Evolutionary conservation across 441 rosid genomes (phyloP), one percentile per base, ranked within the genome.

Genomic region (Populus hybrid): DNA sequence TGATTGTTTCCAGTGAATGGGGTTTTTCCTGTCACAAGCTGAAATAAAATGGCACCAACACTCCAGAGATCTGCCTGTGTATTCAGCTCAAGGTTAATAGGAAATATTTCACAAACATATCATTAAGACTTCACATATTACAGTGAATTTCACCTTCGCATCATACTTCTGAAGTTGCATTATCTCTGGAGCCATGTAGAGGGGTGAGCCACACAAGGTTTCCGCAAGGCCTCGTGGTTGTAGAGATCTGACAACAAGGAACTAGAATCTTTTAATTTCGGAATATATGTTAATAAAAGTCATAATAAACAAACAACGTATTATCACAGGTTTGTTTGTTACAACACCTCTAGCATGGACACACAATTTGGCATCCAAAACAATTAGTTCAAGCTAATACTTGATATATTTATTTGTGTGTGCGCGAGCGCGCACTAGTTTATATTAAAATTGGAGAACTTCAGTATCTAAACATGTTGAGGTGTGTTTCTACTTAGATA

Each of bases 51-150:
- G 79, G 97, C 90, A 83, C 99, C 98, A 70, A 95, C 97, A 81
- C 99, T 95, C 99, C 98, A 95, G 82, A 95, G 98, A 90, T 94
- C 99, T 90, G 99, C 98, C 98, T 95, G 99, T 64, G 79, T 83
- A 82, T 85, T 70, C 80, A 81, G 79, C 81, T 78, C 79, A 81
- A 79, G 83, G 82, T 89, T 83, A 87, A 81, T n/a, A 80, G 72
- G 73, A 70, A 71, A 96, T 93, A 30, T 30, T 30, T 50, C 57
- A 50, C 18, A 50, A 50, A 50, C 57, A 50, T 50, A 50, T 50
- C 20, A 4, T 50, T 50, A 50, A 50, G 57, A 50, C 57, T 50
- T 50, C 57, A 14, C 57, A 50, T 50, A 50, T 50, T 50, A 50
- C 57, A 50, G 57, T 50, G 57, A 14, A 50, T 50, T 50, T 50